Evolutionary conservation across 2,329 filamentous ascomycete genomes (phyloP), one percentile per base, ranked within the genome.

Genomic region (Paecilomyces variotii): DNA sequence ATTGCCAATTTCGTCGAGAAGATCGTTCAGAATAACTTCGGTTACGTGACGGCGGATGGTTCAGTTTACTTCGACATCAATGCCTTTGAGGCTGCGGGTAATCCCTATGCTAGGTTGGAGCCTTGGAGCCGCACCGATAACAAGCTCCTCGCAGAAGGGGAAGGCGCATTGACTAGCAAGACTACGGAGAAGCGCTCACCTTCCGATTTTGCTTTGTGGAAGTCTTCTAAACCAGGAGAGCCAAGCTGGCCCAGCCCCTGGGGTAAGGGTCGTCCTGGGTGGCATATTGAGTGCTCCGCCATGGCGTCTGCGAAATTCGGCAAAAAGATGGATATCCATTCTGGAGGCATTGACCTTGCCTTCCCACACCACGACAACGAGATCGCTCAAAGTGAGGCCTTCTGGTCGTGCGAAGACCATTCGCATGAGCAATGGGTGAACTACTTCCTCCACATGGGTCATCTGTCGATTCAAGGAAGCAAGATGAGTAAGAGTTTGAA

Each of bases 401-500:
- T 90, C 73, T 95, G 84, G 82, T 72, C 76, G 12, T 65, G 67
- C 14, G 30, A 32, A 10, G 72, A 76, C 51, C 73, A 74, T 54
- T 69, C 70, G 52, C 76, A 79, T 57, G 74, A 79, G 51, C 90
- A 90, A 60, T 96, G 93, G 93, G 89, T 96, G 55, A 96, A 94
- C 71, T 96, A 97, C 76, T 97, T 97, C 76, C 71, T 97, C 14
- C 93, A 97, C 70, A 97, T 95, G 88, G 93, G 93, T 0, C 93
- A 97, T 71, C 76, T 97, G 54, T 88, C 87, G 4, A 97, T 97
- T 59, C 85, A 88, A 27, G 92, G 93, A 0, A 90, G 87, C 25
- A 97, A 97, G 74, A 97, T 97, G 93, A 93, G 88, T 59, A 97
- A 97, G 74, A 91, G 87, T 14, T 76, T 97, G 59, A 97, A 97